Base-by-base conservation (phyloP, 2,329 filamentous ascomycete genomes). In the Verticillium alfalfae region DNA sequence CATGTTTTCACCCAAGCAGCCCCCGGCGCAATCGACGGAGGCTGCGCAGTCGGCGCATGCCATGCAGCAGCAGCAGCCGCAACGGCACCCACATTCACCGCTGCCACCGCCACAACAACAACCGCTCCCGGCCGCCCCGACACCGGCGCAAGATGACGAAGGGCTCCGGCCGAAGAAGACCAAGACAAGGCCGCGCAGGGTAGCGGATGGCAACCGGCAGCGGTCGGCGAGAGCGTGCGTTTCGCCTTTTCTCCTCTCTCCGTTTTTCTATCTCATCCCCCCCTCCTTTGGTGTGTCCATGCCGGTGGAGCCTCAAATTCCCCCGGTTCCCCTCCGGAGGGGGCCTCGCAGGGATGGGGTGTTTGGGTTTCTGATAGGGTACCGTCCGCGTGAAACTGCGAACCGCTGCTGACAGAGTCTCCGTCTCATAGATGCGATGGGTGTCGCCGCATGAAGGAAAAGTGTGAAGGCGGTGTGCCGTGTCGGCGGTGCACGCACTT, bases 361-460 rank as follows among this genome's bases (percentile, higher is more conserved):
- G 26, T 5, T 16, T 16, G 45, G 10, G 16, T 8, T n/a, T 10
- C 60, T 61, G 37, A 66, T 63, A 59, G 26, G 5, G 26, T 31
- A 31, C 26, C 26, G 3, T 31, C 26, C 26, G 26, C 26, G 26
- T 31, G 26, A 31, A 31, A 31, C 26, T 31, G 4, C 26, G 26
- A 31, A 31, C 26, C 26, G 26, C 26, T 31, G 26, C 63, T 64
- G 37, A 64, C 45, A 22, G n/a, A 6, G 5, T 31, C 26, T 12
- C 18, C 36, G 36, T 12, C 10, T 60, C 63, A 71, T 72, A 84
- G 82, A 62, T 84, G 82, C 67, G 81, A 83, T 67, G 79, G 79
- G 59, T 84, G 81, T 69, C 80, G 82, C 62, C 76, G 81, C 64
- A 76, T 81, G 62, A 84, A 84, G 67, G 82, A 84, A 69, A 83